phyloP scores from a whole-genome alignment of 148 eudicot species.

The Agrostemma githago region DNA sequence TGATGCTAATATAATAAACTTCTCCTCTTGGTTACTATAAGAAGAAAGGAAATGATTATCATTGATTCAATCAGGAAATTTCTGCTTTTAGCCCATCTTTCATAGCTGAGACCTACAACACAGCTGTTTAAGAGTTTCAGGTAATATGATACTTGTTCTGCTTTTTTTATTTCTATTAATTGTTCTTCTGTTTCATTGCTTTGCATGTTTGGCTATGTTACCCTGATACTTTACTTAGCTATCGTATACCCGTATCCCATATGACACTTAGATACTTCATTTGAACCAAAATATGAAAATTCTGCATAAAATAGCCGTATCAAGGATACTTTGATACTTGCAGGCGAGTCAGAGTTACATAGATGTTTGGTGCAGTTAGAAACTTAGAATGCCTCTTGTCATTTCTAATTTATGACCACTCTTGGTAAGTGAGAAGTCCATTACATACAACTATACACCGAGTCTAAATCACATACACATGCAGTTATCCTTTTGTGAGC shows the following conservation, averaged over 20 bases:
- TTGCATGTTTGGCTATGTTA: no score
- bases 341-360: no score
- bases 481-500: not conserved
- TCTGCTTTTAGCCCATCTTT: constrained; percentile 3
- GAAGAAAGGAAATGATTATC: not conserved
- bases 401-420: not conserved
- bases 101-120: not conserved
- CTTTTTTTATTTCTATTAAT: not conserved
- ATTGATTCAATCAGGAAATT: not conserved
- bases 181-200: not conserved
- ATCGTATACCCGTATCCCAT: no score
- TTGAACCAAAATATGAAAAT: no score
- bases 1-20: not conserved
- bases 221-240: no score
- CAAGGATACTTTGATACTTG: no score
- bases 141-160: not conserved
- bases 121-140: not conserved
- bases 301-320: no score
- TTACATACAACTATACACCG: no score
- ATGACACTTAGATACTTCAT: no score
- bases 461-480: no score
- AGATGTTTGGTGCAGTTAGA: not conserved
- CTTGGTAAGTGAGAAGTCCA: not conserved
- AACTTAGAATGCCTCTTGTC: not conserved
- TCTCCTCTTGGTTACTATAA: not conserved